phyloP scores from a whole-genome alignment of 139 green algal genomes.

The Tetraselmis chui region DNA sequence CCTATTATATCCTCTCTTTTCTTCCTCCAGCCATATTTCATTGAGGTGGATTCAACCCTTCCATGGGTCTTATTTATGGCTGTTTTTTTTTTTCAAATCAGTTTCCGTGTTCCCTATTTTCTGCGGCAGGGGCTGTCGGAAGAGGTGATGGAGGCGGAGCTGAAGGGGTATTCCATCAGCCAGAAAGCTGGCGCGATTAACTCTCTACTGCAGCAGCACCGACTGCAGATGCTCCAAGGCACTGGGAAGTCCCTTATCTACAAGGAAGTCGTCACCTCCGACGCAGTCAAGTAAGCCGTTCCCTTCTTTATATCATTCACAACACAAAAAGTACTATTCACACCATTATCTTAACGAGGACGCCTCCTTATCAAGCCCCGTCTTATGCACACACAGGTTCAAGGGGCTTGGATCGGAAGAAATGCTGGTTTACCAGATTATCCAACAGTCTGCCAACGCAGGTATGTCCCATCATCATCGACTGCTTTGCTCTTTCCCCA shows the following conservation, averaged over 20 bases:
- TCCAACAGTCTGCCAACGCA: slow-evolving; percentile 62
- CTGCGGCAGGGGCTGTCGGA: neutral
- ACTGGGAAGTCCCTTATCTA: slow-evolving; percentile 19
- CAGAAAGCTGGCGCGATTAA: slow-evolving; percentile 32
- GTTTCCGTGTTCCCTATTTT: neutral
- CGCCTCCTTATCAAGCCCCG: no score
- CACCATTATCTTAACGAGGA: no score
- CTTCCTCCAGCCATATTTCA: neutral
- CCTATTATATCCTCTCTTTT: no score
- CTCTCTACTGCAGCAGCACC: slow-evolving; percentile 17
- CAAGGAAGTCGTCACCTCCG: slow-evolving; percentile 5
- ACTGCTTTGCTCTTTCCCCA: neutral
- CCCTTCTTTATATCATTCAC: neutral
- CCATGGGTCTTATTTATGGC: neutral
- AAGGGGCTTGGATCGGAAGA: slow-evolving; percentile 78
- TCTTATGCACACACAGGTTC: no score
- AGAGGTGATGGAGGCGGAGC: neutral
- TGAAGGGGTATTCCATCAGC: neutral
- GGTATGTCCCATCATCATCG: slow-evolving; percentile 29
- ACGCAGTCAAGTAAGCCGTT: slow-evolving; percentile 23
- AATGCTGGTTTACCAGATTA: slow-evolving; percentile 80
- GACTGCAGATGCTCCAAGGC: slow-evolving; percentile 19
- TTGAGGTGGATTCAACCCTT: neutral
- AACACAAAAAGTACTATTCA: no score
- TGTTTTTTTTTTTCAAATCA: neutral